phyloP scores from a whole-genome alignment of 495 filamentous ascomycete species.

The Penicillium soppii region DNA sequence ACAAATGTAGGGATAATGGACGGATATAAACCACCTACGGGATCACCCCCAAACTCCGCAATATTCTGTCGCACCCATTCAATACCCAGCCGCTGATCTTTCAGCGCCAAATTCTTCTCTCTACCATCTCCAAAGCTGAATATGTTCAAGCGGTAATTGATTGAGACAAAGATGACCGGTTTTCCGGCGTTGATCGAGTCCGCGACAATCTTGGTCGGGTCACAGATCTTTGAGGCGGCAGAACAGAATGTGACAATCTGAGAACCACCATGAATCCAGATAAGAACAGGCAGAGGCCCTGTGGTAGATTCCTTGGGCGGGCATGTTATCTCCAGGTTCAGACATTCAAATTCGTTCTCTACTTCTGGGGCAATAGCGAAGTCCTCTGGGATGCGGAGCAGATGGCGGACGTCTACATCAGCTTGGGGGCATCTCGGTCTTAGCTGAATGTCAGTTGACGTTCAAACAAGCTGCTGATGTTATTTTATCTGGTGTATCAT shows the following conservation, averaged over 20 bases:
- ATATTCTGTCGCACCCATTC: conserved; percentile 61
- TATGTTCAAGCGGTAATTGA: conserved; percentile 68
- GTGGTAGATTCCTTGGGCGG: conserved; percentile 19
- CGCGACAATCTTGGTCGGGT: conserved; percentile 34
- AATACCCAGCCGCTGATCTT: conserved; percentile 66
- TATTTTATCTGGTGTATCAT: conserved; percentile 5
- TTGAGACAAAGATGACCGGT: conserved; percentile 57
- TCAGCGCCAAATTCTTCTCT: conserved; percentile 55
- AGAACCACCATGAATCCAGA: conserved; percentile 48
- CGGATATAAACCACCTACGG: conserved; percentile 23
- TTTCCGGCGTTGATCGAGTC: conserved; percentile 38
- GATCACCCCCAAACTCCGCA: conserved; percentile 63
- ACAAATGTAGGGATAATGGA: background rate
- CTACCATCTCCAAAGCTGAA: conserved; percentile 59
- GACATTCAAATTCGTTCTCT: conserved; percentile 45
- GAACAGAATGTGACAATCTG: conserved; percentile 43
- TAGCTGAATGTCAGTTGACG: background rate
- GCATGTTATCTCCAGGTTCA: conserved; percentile 43
- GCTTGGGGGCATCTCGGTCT: conserved; percentile 41
- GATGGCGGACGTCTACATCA: conserved; percentile 37
- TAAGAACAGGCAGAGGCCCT: conserved; percentile 33
- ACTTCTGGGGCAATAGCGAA: conserved; percentile 27
- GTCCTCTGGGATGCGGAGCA: conserved; percentile 39
- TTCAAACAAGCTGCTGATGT: no score
- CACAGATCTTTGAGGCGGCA: conserved; percentile 41